phyloP scores from a whole-genome alignment of 345 rosid species.

The Melastoma malabathricum region DNA sequence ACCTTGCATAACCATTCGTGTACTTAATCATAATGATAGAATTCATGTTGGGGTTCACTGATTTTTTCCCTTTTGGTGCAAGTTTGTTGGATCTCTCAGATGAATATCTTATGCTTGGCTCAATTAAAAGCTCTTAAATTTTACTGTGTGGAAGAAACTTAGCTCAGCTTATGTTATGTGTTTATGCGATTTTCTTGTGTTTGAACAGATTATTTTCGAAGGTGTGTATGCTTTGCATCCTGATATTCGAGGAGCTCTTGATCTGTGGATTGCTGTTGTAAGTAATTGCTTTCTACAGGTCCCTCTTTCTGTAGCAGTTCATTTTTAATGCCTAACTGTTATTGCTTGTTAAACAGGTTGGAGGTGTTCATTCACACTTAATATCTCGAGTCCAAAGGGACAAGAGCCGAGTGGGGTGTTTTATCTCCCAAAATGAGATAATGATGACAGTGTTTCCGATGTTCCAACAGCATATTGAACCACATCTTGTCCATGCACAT shows the following conservation, averaged over 20 bases:
- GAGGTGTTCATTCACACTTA: conserved; percentile 98
- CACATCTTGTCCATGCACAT: conserved; percentile 99
- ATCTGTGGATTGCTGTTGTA: conserved; percentile 99
- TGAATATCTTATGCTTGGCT: no score
- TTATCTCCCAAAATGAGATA: conserved; percentile 94
- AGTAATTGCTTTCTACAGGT: conserved; percentile 17
- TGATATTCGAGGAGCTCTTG: conserved; percentile 74
- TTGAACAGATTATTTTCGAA: conserved; percentile 77
- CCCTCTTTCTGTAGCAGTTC: no score
- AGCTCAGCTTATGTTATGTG: no score
- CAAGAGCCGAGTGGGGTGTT: conserved; percentile 79
- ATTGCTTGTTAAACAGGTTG: conserved; percentile 51
- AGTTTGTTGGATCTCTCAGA: no score
- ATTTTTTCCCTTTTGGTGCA: no score
- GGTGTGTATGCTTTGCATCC: conserved; percentile 97
- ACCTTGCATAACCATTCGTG: no score
- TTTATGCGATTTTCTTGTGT: conserved; percentile 1
- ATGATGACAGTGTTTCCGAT: conserved; percentile 97
- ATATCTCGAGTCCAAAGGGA: conserved; percentile 98
- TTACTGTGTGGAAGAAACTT: no score
- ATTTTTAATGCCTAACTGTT: conserved; percentile 6
- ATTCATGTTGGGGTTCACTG: no score
- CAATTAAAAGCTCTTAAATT: no score
- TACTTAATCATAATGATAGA: no score
- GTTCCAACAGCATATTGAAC: conserved; percentile 98